Conservation (phyloP, 2,329 filamentous ascomycete genomes). For the Penicillium palitans region DNA sequence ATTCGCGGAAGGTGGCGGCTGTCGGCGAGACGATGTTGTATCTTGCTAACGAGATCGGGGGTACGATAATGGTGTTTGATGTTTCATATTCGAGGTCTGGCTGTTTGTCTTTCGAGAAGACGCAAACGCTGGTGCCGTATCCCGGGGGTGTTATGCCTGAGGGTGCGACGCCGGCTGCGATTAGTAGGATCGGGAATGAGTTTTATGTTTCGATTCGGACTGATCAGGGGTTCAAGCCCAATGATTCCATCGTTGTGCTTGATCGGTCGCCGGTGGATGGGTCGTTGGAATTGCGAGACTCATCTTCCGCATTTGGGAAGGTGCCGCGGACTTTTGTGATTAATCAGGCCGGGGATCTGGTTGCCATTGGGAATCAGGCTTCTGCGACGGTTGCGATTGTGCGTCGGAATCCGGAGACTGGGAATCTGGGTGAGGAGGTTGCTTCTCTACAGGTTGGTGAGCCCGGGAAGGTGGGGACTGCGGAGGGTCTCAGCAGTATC, state of each 20-base stretch:
- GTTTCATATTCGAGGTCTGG: constrained; percentile 31
- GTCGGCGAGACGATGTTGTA: constrained; percentile 33
- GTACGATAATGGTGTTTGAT: constrained; percentile 52
- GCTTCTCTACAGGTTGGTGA: constrained; percentile 34
- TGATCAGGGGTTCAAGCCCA: constrained; percentile 30
- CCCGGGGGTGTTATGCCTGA: constrained; percentile 27
- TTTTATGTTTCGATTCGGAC: constrained; percentile 37
- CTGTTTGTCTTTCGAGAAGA: constrained; percentile 31
- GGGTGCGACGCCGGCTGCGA: constrained; percentile 30
- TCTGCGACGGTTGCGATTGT: constrained; percentile 63
- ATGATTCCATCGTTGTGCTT: constrained; percentile 35
- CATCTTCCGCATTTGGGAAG: constrained; percentile 63
- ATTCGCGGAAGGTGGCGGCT: constrained; percentile 16
- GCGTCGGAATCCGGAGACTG: constrained; percentile 59
- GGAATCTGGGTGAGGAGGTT: constrained; percentile 53
- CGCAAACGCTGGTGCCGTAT: constrained; percentile 30
- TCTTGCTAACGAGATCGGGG: constrained; percentile 60
- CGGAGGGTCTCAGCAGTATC: constrained; percentile 38
- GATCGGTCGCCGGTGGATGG: constrained; percentile 58
- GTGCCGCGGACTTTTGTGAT: constrained; percentile 68
- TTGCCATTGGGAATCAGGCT: constrained; percentile 66
- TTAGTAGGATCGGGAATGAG: constrained; percentile 22
- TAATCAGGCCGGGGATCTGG: constrained; percentile 62
- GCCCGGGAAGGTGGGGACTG: constrained; percentile 26
- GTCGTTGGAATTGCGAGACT: constrained; percentile 55